A percentile compares a stretch with the other conserved stretches of the same genome.
These are phyloP conservation scores for Darksidea phi DNA, from an alignment of 495 filamentous ascomycete genomes.

Conservation along the genomic window DNA sequence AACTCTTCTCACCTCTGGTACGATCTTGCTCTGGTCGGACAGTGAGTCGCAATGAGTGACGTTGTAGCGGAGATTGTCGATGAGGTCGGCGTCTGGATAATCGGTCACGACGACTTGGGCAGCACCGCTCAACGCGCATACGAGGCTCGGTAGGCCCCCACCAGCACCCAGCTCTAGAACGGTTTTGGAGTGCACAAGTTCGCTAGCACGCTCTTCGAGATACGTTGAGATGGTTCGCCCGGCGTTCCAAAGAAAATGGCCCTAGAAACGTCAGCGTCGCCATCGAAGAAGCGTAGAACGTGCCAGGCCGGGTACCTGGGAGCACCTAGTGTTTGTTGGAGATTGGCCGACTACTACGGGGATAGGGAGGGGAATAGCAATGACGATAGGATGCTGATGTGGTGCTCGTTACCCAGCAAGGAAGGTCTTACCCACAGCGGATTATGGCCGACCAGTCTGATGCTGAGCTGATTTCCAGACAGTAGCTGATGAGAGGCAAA, in stretches of 20 bases:
- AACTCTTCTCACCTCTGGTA: conserved; percentile 27
- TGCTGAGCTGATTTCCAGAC: conserved; percentile 62
- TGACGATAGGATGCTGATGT: too few relatives aligned
- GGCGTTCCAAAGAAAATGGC: conserved; percentile 90
- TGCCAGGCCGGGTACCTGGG: background rate
- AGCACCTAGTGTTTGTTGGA: too few relatives aligned
- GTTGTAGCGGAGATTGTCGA: conserved; percentile 73
- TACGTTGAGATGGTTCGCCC: conserved; percentile 70
- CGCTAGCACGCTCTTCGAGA: conserved; percentile 62
- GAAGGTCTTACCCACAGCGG: conserved; percentile 69
- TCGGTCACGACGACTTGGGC: conserved; percentile 74
- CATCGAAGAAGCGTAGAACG: background rate
- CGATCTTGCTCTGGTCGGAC: conserved; percentile 33
- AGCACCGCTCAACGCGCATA: conserved; percentile 71
- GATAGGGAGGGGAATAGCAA: background rate
- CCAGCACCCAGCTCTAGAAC: conserved; percentile 90
- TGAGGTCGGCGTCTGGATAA: conserved; percentile 77
- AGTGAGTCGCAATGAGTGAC: conserved; percentile 51
- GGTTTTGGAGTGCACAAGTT: conserved; percentile 58
- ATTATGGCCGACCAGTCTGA: conserved; percentile 85
- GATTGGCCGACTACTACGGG: too few relatives aligned
- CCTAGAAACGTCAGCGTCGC: conserved; percentile 48
- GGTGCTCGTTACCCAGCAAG: too few relatives aligned
- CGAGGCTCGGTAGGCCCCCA: conserved; percentile 78
- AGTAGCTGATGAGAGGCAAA: conserved; percentile 66